A percentile compares a stretch with the other conserved stretches of the same genome.
phyloP scores from a whole-genome alignment of 1,139 yeast genomes.

The Candida anutae region DNA sequence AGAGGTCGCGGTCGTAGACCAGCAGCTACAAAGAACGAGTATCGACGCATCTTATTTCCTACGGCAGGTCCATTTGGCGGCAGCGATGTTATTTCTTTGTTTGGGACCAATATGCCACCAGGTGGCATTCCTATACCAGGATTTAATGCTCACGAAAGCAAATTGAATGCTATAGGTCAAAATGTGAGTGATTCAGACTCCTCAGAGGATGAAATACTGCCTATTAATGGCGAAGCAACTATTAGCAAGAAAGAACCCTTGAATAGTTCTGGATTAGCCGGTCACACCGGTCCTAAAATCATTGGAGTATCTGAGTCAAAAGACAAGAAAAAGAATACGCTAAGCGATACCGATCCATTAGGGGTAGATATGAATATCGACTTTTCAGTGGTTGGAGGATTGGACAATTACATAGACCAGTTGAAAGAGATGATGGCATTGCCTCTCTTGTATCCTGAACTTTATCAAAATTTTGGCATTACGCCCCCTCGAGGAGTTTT shows the following conservation, averaged over 20 bases:
- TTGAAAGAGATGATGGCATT: constrained; percentile 95
- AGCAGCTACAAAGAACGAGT: constrained; percentile 32
- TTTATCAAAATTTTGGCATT: constrained; percentile 81
- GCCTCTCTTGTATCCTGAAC: constrained; percentile 89
- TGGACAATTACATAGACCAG: constrained; percentile 84
- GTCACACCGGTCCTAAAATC: constrained; percentile 8
- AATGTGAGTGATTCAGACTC: constrained; percentile 56
- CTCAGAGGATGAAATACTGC: constrained; percentile 54
- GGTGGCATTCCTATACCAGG: constrained; percentile 41
- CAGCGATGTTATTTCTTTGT: constrained; percentile 69
- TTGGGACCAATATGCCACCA: constrained; percentile 58
- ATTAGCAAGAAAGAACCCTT: constrained; percentile 18
- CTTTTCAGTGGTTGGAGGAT: constrained; percentile 86
- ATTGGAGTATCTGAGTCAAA: constrained; percentile 15
- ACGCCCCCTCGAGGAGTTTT: constrained; percentile 98
- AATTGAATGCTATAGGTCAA: constrained; percentile 45
- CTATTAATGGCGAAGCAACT: constrained; percentile 33
- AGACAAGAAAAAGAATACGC: constrained; percentile 51
- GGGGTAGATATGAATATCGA: constrained; percentile 93
- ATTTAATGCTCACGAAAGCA: constrained; percentile 14
- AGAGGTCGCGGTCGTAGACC: constrained; percentile 22
- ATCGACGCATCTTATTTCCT: constrained; percentile 67
- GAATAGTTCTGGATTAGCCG: constrained; percentile 17
- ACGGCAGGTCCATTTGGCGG: constrained; percentile 98
- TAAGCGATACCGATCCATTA: constrained; percentile 91